Percentiles rank a stretch among this genome's conserved stretches.
phyloP scores from a whole-genome alignment of 1,139 yeast species.

The Geotrichum macrosporum region DNA sequence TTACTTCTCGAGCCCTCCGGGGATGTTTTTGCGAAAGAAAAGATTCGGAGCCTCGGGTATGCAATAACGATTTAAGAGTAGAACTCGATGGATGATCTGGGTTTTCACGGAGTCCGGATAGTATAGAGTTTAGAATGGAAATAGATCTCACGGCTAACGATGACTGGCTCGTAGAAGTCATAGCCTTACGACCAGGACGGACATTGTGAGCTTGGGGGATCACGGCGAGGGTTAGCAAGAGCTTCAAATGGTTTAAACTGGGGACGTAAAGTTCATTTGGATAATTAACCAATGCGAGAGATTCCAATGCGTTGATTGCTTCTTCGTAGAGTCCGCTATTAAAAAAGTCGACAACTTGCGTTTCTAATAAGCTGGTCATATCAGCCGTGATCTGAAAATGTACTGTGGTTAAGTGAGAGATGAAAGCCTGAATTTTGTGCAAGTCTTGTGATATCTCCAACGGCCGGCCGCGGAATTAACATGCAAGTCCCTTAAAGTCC shows the following conservation, averaged over 20 bases:
- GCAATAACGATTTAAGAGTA: no score
- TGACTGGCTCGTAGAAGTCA: neutral
- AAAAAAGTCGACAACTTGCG: conserved; percentile 1
- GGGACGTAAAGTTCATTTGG: conserved; percentile 6
- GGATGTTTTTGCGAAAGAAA: no score
- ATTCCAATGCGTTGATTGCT: neutral
- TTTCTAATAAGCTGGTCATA: neutral
- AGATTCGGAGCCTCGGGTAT: no score
- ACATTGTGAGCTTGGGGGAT: conserved; percentile 5
- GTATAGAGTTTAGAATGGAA: neutral
- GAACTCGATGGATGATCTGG: no score
- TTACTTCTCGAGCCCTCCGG: no score
- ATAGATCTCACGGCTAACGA: conserved; percentile 8
- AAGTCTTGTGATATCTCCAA: no score
- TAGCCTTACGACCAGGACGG: neutral
- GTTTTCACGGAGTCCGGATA: neutral
- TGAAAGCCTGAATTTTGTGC: no score
- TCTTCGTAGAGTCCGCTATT: conserved; percentile 10
- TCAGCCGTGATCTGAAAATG: neutral
- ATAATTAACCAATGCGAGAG: neutral
- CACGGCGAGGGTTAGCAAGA: conserved; percentile 7
- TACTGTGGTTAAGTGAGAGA: no score
- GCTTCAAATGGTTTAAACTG: neutral
- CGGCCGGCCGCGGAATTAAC: no score
- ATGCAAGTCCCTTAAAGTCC: no score